Percentiles rank a stretch among this genome's conserved stretches.
Evolutionary conservation across 176 grass and related monocot genomes (phyloP).

Genomic region (Zoysia pacifica): DNA sequence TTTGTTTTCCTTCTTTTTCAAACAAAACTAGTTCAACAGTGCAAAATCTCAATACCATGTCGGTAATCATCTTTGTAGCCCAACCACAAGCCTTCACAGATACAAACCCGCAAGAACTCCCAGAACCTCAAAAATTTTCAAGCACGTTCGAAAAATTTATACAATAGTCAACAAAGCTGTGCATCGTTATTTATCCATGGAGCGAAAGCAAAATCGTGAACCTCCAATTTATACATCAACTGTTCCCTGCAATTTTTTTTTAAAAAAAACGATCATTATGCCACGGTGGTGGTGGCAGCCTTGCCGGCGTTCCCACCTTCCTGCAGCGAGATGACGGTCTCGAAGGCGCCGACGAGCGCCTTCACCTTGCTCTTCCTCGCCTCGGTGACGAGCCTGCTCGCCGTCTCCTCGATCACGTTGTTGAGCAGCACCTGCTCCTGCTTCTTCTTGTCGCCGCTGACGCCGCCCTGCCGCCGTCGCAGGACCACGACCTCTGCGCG

Average conservation of each 20-base stretch:
- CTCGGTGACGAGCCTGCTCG: conserved; percentile 57
- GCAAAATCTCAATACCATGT: neutral
- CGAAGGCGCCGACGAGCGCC: conserved; percentile 74
- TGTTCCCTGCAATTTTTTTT: neutral
- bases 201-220: neutral
- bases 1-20: neutral
- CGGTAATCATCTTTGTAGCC: neutral
- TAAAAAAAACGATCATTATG: conserved; percentile 27
- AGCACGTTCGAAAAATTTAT: no score
- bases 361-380: conserved; percentile 76
- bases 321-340: conserved; percentile 74
- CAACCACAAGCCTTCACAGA: conserved; percentile 14
- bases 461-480: conserved; percentile 32
- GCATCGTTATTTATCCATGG: neutral
- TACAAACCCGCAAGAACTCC: neutral
- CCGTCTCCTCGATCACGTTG: conserved; percentile 70
- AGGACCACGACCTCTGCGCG: conserved; percentile 44
- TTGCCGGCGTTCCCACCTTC: conserved; percentile 40
- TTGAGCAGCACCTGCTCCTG: conserved; percentile 49
- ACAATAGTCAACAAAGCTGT: neutral
- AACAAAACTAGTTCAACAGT: neutral
- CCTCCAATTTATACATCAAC: neutral
- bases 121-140: no score
- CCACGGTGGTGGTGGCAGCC: neutral
- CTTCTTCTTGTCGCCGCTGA: conserved; percentile 35